A percentile compares a stretch with the other conserved stretches of the same genome.
phyloP scores from a whole-genome alignment of 148 eudicot species.

The Polygonum maritimum region DNA sequence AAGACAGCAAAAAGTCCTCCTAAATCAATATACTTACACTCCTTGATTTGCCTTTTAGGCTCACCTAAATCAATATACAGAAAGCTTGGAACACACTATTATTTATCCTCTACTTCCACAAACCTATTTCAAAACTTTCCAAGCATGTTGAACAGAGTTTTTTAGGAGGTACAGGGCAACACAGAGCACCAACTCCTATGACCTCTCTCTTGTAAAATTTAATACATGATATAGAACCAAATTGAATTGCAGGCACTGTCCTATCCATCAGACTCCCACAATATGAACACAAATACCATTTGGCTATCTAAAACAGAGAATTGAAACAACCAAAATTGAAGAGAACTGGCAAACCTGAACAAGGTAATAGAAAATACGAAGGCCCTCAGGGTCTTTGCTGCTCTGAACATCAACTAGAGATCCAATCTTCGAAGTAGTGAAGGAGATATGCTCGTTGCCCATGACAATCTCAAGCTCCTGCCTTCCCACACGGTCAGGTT shows the following conservation, averaged over 20 bases:
- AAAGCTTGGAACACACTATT: not conserved
- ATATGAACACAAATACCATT: not conserved
- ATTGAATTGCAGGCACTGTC: not conserved
- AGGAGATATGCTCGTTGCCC: constrained; percentile 84
- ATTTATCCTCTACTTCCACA: not conserved
- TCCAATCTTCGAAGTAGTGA: constrained; percentile 84
- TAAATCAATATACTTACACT: not conserved
- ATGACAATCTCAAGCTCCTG: constrained; percentile 88
- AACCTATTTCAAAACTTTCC: not conserved
- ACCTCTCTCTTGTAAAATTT: not conserved
- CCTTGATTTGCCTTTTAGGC: not conserved
- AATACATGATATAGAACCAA: not conserved
- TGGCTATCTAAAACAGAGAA: not conserved
- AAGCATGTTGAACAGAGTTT: too few relatives aligned
- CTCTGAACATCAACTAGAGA: constrained; percentile 87
- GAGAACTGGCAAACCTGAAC: constrained; percentile 44
- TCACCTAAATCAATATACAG: not conserved
- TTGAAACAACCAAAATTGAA: not conserved
- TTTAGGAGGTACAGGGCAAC: too few relatives aligned
- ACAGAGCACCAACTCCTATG: not conserved
- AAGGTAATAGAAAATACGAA: constrained; percentile 78
- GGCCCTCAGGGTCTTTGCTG: constrained; percentile 86
- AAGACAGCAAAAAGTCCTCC: not conserved
- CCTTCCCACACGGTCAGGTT: constrained; percentile 75
- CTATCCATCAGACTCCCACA: not conserved